Evolutionary conservation across 2,329 filamentous ascomycete species (phyloP), one percentile per base, ranked within the genome.

Genomic region (Botrytis fragariae): DNA sequence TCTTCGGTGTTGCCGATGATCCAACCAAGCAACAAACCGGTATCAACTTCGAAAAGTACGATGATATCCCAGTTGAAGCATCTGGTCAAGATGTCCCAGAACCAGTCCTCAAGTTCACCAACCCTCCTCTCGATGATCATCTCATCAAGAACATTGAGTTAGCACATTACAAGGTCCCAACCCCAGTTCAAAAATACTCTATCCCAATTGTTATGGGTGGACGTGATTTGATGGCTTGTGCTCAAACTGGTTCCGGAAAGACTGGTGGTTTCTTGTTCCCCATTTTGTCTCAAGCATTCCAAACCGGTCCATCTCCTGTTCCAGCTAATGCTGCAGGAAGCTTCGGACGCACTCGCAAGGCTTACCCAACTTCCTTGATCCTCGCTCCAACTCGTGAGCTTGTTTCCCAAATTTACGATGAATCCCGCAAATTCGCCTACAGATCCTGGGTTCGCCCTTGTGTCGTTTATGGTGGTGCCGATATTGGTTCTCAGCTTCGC

Each of bases 21-120:
- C 94, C 95, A 76, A 90, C 92, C 78, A 98, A 98, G 88, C 93
- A 97, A 84, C 93, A 97, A 81, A 98, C 94, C 48, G 96, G 96
- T 84, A 98, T 99, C 92, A 99, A 99, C 89, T 99, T 99, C 83
- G 92, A 97, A 87, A 99, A 99, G 88, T 99, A 99, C 85, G 96
- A 99, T 82, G 96, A 99, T 84, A 99, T 99, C 78, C 96, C 96
- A 72, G 96, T 99, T 77, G 96, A 98, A 85, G 96, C 96, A 76
- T 98, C 95, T 74, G 96, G 96, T 75, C 91, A 94, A 71, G 90
- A 97, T 81, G 94, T 98, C 71, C 96, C 96, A 63, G 96, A 98
- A 81, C 92, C 95, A 59, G 93, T 98, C 78, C 91, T 91, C 77
- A 88, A 90, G 75, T 99, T 99, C 89, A 94, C 90, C 82, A 97